Evolutionary conservation across 2,329 filamentous ascomycete genomes (phyloP).

Genomic region (Furcasterigmium sp.): DNA sequence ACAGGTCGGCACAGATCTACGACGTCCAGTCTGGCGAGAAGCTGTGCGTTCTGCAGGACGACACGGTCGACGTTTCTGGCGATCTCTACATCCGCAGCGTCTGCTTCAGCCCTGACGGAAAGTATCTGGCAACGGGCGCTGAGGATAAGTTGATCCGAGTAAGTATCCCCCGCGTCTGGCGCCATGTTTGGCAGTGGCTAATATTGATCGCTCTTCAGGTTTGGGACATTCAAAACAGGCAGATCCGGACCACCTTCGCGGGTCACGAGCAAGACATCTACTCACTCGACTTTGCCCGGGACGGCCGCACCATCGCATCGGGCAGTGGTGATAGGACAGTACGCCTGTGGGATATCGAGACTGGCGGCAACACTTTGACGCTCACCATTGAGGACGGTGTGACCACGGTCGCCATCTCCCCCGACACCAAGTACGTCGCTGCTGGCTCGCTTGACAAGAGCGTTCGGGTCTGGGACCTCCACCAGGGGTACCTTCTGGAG

Average conservation of each 20-base stretch:
- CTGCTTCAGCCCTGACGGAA: conserved; percentile 96
- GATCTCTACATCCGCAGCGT: conserved; percentile 97
- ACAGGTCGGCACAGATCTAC: conserved; percentile 98
- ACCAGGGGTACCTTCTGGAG: conserved; percentile 79
- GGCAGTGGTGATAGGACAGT: conserved; percentile 93
- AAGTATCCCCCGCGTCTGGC: conserved; percentile 38
- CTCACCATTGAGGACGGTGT: conserved; percentile 95
- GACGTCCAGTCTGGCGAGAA: conserved; percentile 84
- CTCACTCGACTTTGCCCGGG: conserved; percentile 88
- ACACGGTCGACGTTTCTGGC: conserved; percentile 77
- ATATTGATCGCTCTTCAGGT: conserved; percentile 50
- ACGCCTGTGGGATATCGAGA: conserved; percentile 91
- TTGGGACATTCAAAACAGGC: conserved; percentile 83
- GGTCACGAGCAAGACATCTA: conserved; percentile 99
- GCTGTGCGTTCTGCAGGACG: conserved; percentile 85
- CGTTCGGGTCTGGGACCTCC: conserved; percentile 93
- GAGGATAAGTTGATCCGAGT: conserved; percentile 97
- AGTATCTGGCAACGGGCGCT: conserved; percentile 89
- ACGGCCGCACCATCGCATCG: conserved; percentile 90
- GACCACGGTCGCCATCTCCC: conserved; percentile 94
- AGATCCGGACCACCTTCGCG: conserved; percentile 88
- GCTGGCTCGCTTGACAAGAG: conserved; percentile 96
- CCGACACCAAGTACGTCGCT: conserved; percentile 88
- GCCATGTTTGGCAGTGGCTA: conserved; percentile 1
- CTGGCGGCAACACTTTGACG: conserved; percentile 73